Base-by-base conservation (phyloP, 768 basidiomycete species). In the Clitopilus hobsonii region DNA sequence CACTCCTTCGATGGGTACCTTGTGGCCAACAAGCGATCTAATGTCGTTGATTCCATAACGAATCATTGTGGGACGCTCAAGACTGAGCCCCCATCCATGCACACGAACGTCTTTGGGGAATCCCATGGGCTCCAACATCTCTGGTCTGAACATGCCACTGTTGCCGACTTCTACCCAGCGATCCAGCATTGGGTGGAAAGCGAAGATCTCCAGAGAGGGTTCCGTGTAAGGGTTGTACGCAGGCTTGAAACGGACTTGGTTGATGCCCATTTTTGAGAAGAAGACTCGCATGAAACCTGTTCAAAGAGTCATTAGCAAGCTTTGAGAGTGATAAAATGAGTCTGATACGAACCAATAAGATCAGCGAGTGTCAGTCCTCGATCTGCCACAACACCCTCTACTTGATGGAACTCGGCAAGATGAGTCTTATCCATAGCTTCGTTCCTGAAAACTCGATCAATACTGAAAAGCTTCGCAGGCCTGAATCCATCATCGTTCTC, bases 51-150 rank as follows among this genome's bases (percentile, higher is more conserved):
- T 95, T 18, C 93, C 94, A 71, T 98, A 99, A 49, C 94, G 95
- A 73, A 99, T 98, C 97, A 99, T 98, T 0, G 97, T 98, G 16
- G 97, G 97, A 57, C 97, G 76, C 74, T 99, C 97, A 25, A 98
- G 75, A 64, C 86, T 83, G 58, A 99, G 82, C 48, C 97, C 97
- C 93, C 95, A 99, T 16, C 97, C 97, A 58, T 94, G 91, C 23
- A 98, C 96, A 23, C 94, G 87, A 10, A 98, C 94, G 64, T 94
- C 94, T 60, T 91, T 89, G 0, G 97, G 97, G 67, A 98, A 86
- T 27, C 97, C 97, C 95, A 98, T 98, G 6, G 97, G 94, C 68
- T 94, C 94, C 27, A 99, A 77, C 96, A 99, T 98, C 69, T 99
- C 97, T 3, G 97, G 97, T 28, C 97, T 85, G 86, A 99, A 99